A percentile compares a stretch with the other conserved stretches of the same genome.
These are phyloP conservation scores for Trichoderma oligosporum DNA, from an alignment of 2,329 filamentous ascomycete genomes.

Conservation along the genomic window DNA sequence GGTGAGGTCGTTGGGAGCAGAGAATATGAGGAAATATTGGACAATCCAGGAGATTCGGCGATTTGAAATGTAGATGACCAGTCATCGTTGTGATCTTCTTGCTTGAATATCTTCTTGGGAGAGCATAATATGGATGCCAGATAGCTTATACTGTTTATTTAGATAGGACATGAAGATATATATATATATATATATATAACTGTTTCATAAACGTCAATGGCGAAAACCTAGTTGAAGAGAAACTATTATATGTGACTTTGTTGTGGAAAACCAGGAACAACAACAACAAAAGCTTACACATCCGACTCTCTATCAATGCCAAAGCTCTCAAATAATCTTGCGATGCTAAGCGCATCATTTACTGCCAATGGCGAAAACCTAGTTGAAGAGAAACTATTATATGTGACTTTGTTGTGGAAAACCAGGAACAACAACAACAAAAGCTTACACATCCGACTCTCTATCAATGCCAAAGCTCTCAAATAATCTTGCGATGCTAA, in stretches of 20 bases:
- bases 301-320: slow-evolving; percentile 1
- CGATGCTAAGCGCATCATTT: neutral
- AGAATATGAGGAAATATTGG: slow-evolving; percentile 88
- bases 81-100: neutral
- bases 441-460: neutral
- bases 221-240: neutral
- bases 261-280: too few species aligned
- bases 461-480: neutral
- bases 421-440: neutral
- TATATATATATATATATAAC: too few species aligned
- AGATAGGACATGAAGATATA: neutral
- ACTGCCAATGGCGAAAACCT: too few species aligned
- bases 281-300: neutral
- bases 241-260: neutral
- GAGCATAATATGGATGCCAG: neutral
- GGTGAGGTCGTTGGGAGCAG: slow-evolving; percentile 71
- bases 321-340: neutral
- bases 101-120: neutral
- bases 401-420: too few species aligned
- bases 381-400: too few species aligned
- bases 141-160: neutral
- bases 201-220: neutral
- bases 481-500: neutral
- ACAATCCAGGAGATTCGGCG: slow-evolving; percentile 66
- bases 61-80: neutral